These are phyloP conservation scores for Protomyces pachydermus DNA, from an alignment of 1,139 yeast species.

Conservation along the genomic window DNA sequence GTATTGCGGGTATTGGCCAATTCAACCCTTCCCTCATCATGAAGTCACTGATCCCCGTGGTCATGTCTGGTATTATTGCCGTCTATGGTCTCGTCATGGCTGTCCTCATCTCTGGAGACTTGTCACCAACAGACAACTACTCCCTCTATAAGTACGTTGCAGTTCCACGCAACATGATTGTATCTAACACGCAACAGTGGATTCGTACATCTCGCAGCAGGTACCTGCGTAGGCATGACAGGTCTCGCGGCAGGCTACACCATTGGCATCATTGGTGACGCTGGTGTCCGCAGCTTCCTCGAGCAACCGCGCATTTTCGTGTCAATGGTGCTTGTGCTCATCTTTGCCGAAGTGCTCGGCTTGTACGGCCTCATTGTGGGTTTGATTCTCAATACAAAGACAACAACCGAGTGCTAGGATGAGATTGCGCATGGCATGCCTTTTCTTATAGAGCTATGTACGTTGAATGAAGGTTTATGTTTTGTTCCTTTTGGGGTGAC, in stretches of 20 bases:
- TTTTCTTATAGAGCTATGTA: neutral
- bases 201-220: conserved; percentile 97
- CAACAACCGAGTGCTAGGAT: conserved; percentile 38
- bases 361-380: conserved; percentile 97
- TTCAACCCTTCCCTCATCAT: conserved; percentile 40
- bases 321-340: conserved; percentile 87
- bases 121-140: conserved; percentile 76
- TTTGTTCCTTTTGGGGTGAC: neutral
- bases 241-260: conserved; percentile 98
- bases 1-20: conserved; percentile 70
- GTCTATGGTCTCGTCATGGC: conserved; percentile 97
- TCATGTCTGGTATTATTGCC: conserved; percentile 99
- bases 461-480: neutral
- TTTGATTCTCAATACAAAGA: conserved; percentile 92
- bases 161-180: neutral
- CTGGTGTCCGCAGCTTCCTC: conserved; percentile 94
- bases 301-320: conserved; percentile 96
- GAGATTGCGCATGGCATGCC: neutral
- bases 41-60: conserved; percentile 71
- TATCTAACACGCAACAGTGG: conserved; percentile 50
- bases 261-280: conserved; percentile 98
- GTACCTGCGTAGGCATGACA: conserved; percentile 93
- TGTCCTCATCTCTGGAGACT: conserved; percentile 75
- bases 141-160: conserved; percentile 59
- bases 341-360: conserved; percentile 98